These are phyloP conservation scores for Suillus discolor DNA, from an alignment of 768 basidiomycete species.

Conservation along the genomic window DNA sequence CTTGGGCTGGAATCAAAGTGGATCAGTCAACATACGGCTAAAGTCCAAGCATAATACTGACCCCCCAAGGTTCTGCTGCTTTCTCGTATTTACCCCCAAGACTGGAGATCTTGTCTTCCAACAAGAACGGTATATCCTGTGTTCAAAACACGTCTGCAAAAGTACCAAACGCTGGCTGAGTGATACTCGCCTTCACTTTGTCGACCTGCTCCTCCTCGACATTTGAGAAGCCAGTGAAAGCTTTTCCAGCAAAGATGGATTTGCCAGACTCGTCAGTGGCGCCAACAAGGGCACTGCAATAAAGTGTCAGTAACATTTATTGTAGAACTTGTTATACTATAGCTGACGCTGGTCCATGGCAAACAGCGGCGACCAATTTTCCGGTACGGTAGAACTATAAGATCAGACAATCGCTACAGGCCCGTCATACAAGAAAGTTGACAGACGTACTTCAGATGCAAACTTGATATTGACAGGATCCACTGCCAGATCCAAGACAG, in stretches of 20 bases:
- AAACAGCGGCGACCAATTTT: conserved; percentile 73
- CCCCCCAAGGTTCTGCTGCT: conserved; percentile 55
- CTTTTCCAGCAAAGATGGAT: conserved; percentile 64
- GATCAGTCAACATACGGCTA: not conserved
- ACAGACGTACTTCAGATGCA: conserved; percentile 49
- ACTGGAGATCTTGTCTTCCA: conserved; percentile 63
- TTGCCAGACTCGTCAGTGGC: conserved; percentile 56
- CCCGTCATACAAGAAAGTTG: conserved; percentile 2
- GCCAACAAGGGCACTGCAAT: conserved; percentile 54
- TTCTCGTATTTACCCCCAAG: conserved; percentile 72
- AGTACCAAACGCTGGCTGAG: not conserved
- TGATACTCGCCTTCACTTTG: conserved; percentile 43
- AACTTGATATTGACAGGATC: conserved; percentile 61
- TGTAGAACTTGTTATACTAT: conserved; percentile 25
- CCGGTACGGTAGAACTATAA: conserved; percentile 64
- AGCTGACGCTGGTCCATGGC: conserved; percentile 72
- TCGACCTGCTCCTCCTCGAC: conserved; percentile 57
- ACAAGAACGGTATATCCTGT: conserved; percentile 67
- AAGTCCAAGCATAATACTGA: conserved; percentile 36
- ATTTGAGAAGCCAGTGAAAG: conserved; percentile 72
- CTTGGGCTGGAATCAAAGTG: conserved; percentile 30
- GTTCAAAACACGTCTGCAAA: not conserved
- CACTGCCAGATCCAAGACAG: conserved; percentile 67
- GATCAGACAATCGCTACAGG: not conserved
- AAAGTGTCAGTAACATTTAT: conserved; percentile 1